Percentiles rank a stretch among this genome's conserved stretches.
phyloP scores from a whole-genome alignment of 1,139 yeast species.

The Magnusiomyces ingens region DNA sequence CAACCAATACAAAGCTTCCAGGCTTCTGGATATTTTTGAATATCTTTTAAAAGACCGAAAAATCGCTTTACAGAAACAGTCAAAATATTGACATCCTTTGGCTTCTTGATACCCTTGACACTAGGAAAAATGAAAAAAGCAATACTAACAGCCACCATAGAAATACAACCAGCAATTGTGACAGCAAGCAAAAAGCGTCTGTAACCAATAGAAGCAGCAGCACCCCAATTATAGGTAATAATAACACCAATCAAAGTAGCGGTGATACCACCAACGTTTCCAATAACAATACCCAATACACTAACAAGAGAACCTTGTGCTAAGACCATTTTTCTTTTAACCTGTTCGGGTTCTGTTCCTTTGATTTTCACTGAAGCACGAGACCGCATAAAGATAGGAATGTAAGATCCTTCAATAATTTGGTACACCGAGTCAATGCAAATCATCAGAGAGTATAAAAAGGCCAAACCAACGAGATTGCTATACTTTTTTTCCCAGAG shows the following conservation, averaged over 20 bases:
- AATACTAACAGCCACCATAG: constrained; percentile 31
- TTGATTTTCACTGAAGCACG: constrained; percentile 17
- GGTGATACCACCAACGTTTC: constrained; percentile 40
- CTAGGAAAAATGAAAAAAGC: constrained; percentile 35
- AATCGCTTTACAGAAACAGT: constrained; percentile 32
- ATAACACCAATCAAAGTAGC: constrained; percentile 40
- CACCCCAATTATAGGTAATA: constrained; percentile 34
- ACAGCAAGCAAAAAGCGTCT: constrained; percentile 39
- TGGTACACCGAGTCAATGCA: constrained; percentile 36
- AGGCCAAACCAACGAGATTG: constrained; percentile 31
- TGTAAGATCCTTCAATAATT: constrained; percentile 41
- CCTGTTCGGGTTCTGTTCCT: constrained; percentile 29
- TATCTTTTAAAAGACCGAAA: constrained; percentile 27
- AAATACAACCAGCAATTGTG: constrained; percentile 39
- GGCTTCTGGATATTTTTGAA: constrained; percentile 37
- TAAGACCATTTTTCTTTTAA: constrained; percentile 30
- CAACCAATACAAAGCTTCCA: constrained; percentile 38
- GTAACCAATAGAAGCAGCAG: constrained; percentile 33
- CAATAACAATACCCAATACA: constrained; percentile 37
- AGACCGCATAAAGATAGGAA: constrained; percentile 41
- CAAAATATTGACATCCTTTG: constrained; percentile 28
- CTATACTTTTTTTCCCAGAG: constrained; percentile 28
- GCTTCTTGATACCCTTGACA: constrained; percentile 31
- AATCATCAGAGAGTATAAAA: constrained; percentile 34
- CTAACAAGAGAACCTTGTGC: constrained; percentile 38